Conservation (phyloP, 179 eudicot genomes). For the Sideroxylon spinosum region DNA sequence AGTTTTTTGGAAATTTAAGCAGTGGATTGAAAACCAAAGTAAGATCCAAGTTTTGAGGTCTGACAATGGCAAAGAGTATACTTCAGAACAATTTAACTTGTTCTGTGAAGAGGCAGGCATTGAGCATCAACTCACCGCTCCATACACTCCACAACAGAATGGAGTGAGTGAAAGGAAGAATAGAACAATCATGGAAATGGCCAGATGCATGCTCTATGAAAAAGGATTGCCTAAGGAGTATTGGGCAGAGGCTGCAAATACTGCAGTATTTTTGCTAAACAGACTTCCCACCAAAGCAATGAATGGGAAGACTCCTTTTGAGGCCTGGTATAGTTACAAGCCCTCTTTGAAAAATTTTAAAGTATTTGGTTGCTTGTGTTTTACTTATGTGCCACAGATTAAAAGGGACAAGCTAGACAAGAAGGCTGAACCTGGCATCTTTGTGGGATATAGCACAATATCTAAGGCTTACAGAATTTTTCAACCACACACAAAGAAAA, state of each 20-base stretch:
- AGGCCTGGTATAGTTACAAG: neutral
- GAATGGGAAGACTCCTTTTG: neutral
- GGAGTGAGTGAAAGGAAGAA: neutral
- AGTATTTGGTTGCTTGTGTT: neutral
- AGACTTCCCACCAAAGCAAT: neutral
- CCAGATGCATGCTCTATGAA: neutral
- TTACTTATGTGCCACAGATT: neutral
- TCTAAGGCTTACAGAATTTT: neutral
- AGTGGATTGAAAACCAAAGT: neutral
- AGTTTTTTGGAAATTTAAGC: neutral
- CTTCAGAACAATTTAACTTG: neutral
- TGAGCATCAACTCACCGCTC: neutral
- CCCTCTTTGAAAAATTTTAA: neutral
- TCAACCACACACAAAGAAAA: neutral
- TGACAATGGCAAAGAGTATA: neutral
- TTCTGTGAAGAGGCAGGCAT: neutral
- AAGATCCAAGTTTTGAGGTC: neutral
- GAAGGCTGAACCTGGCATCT: neutral
- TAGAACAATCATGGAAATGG: neutral
- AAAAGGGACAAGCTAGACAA: neutral
- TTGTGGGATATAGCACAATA: neutral
- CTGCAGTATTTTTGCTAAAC: neutral
- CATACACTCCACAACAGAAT: neutral
- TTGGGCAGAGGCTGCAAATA: constrained; percentile 2
- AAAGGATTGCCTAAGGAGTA: neutral